These are phyloP conservation scores for Nakaseomyces bracarensis DNA, from an alignment of 1,139 yeast species.

Conservation along the genomic window DNA sequence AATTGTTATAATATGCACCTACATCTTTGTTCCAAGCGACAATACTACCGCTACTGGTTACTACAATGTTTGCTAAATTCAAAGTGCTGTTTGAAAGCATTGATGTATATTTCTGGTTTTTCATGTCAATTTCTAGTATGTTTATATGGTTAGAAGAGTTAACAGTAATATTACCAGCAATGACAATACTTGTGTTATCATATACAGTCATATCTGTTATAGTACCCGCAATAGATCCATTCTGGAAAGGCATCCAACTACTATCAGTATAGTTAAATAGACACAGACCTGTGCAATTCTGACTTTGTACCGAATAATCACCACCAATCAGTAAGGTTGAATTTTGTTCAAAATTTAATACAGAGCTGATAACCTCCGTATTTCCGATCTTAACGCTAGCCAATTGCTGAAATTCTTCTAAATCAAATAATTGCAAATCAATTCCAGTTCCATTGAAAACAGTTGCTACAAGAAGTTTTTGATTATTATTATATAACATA, in stretches of 20 bases:
- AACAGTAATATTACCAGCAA: conserved; percentile 49
- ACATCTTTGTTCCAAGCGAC: conserved; percentile 20
- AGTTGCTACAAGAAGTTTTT: conserved; percentile 16
- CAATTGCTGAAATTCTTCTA: conserved; percentile 18
- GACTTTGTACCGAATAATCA: conserved; percentile 52
- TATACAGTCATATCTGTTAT: conserved; percentile 50
- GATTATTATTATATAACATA: conserved; percentile 16
- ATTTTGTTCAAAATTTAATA: conserved; percentile 45
- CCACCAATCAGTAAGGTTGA: conserved; percentile 68
- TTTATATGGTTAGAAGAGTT: conserved; percentile 13
- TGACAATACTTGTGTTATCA: conserved; percentile 42
- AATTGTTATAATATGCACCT: conserved; percentile 11
- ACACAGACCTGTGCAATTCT: conserved; percentile 58
- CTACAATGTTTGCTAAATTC: conserved; percentile 14
- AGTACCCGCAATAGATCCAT: conserved; percentile 42
- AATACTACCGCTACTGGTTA: conserved; percentile 10
- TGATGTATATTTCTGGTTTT: conserved; percentile 9
- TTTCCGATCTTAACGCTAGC: conserved; percentile 22
- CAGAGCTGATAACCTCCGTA: conserved; percentile 41
- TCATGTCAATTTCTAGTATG: conserved; percentile 18
- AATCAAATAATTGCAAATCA: conserved; percentile 18
- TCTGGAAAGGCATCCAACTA: conserved; percentile 44
- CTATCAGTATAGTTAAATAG: conserved; percentile 51
- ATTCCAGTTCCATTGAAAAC: conserved; percentile 14
- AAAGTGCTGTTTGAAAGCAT: conserved; percentile 11